Percentiles rank a stretch among this genome's conserved stretches.
Evolutionary conservation across 805 yeast genomes (phyloP).

Genomic region (Metschnikowia gelsemii): DNA sequence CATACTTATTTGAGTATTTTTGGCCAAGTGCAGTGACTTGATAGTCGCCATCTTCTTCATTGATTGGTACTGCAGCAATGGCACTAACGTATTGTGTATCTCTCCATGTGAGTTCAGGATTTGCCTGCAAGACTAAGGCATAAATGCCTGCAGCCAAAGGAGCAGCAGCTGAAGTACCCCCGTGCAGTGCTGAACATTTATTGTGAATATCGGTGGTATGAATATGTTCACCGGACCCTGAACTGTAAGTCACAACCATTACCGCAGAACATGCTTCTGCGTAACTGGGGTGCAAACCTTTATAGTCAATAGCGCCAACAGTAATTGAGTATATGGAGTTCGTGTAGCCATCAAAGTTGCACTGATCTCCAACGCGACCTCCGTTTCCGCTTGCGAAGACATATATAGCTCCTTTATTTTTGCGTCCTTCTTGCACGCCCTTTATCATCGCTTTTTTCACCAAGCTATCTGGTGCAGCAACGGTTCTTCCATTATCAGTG

Average conservation of each 20-base stretch:
- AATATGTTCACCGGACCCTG: conserved; percentile 87
- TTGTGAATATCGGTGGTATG: conserved; percentile 80
- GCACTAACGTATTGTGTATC: conserved; percentile 87
- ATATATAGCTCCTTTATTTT: conserved; percentile 78
- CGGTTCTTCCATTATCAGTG: conserved; percentile 81
- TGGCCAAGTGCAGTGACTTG: conserved; percentile 67
- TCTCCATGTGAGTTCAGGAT: conserved; percentile 92
- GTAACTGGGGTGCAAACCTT: conserved; percentile 83
- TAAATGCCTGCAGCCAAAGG: conserved; percentile 97
- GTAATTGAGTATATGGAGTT: conserved; percentile 93
- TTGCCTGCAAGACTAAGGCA: conserved; percentile 74
- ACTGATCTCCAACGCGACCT: conserved; percentile 75
- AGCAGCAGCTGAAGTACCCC: conserved; percentile 99
- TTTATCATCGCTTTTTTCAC: conserved; percentile 82
- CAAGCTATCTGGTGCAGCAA: conserved; percentile 78
- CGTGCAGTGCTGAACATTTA: conserved; percentile 72
- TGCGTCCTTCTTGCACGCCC: conserved; percentile 81
- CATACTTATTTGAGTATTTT: conserved; percentile 80
- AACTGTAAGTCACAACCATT: conserved; percentile 87
- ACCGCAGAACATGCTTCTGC: conserved; percentile 95
- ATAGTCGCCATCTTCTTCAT: conserved; percentile 69
- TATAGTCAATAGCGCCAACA: conserved; percentile 87
- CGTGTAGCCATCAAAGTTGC: conserved; percentile 97
- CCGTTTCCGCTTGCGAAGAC: conserved; percentile 98
- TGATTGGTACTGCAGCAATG: conserved; percentile 65